These are phyloP conservation scores for Nectriaceae sp. DNA, from an alignment of 2,329 filamentous ascomycete species.

Conservation along the genomic window DNA sequence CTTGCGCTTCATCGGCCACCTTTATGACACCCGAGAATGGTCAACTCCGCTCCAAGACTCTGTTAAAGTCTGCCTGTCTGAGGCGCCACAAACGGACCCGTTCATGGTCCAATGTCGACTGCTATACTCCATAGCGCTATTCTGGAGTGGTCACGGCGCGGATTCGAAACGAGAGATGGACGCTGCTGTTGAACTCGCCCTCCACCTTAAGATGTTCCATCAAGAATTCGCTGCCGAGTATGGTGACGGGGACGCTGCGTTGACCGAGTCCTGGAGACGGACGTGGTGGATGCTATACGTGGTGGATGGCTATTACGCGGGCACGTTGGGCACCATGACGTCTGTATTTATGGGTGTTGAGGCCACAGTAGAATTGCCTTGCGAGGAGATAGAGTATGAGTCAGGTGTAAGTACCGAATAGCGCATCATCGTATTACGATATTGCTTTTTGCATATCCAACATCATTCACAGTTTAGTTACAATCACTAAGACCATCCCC, in stretches of 20 bases:
- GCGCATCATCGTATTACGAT: too few relatives aligned
- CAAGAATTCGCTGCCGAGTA: conserved; percentile 52
- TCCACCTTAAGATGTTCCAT: conserved; percentile 62
- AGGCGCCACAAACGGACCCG: conserved; percentile 14
- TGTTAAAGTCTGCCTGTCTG: conserved; percentile 8
- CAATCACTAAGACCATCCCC: too few relatives aligned
- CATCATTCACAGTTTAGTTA: too few relatives aligned
- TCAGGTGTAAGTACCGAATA: conserved; percentile 38
- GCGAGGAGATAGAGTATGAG: conserved; percentile 61
- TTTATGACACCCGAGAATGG: conserved; percentile 30
- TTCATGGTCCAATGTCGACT: conserved; percentile 39
- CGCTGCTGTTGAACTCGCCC: conserved; percentile 57
- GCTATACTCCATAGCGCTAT: conserved; percentile 38
- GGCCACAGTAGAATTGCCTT: conserved; percentile 61
- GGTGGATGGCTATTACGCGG: conserved; percentile 53
- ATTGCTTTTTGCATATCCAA: too few relatives aligned
- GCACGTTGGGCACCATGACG: conserved; percentile 28
- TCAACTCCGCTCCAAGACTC: conserved; percentile 6
- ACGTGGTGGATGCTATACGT: conserved; percentile 74
- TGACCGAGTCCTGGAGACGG: conserved; percentile 63
- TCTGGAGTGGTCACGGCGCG: conserved; percentile 32
- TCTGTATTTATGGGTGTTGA: conserved; percentile 41
- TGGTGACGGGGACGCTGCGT: conserved; percentile 46
- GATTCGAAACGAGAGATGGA: conserved; percentile 35
- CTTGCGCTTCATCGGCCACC: conserved; percentile 36